These are phyloP conservation scores for Chaetomiaceae sp. DNA, from an alignment of 2,329 filamentous ascomycete species.

Conservation along the genomic window DNA sequence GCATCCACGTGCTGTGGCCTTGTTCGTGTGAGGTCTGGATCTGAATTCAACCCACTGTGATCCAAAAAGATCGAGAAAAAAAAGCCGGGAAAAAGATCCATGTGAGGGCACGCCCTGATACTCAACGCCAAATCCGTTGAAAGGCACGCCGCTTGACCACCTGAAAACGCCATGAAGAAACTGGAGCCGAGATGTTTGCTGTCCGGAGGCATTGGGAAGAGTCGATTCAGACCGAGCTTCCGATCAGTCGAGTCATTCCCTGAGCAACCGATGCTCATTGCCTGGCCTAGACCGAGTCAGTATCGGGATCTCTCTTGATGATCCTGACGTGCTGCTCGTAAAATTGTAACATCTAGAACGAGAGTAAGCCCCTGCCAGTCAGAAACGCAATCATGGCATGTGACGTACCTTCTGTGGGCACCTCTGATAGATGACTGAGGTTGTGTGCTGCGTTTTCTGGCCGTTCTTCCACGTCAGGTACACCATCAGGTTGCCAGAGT, in stretches of 20 bases:
- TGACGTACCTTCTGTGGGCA: constrained; percentile 67
- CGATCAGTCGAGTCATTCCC: no score
- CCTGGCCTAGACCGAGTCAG: constrained; percentile 2
- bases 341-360: constrained; percentile 51
- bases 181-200: background rate
- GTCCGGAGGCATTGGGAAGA: background rate
- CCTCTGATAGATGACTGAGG: constrained; percentile 64
- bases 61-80: no score
- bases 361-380: constrained; percentile 10
- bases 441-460: constrained; percentile 67
- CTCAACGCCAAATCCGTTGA: background rate
- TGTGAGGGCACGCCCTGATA: no score
- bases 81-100: background rate
- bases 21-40: no score
- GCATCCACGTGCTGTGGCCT: no score
- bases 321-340: constrained; percentile 56
- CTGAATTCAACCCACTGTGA: background rate
- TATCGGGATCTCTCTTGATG: constrained; percentile 34
- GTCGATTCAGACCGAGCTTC: no score
- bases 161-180: no score
- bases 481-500: constrained; percentile 55
- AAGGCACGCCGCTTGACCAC: background rate
- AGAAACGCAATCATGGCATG: background rate
- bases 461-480: constrained; percentile 71
- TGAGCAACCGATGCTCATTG: background rate